Percentiles rank a stretch among this genome's conserved stretches.
Conservation (phyloP, 2,329 filamentous ascomycete species). For the Sphaceloma murrayae region DNA sequence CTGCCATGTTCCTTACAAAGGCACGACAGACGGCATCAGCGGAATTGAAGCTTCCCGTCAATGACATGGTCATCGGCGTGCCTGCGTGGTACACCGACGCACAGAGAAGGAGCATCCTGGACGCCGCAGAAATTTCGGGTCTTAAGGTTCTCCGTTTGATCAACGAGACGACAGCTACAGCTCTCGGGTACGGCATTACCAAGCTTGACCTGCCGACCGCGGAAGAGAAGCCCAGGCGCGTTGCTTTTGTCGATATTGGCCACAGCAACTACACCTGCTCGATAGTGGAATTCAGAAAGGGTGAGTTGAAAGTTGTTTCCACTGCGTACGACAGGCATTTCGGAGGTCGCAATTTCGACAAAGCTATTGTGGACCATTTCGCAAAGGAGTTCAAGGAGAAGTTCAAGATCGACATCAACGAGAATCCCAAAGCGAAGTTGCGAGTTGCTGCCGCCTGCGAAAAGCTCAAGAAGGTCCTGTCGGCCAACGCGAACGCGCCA, state of each 20-base stretch:
- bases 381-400: slow-evolving; percentile 94
- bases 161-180: slow-evolving; percentile 95
- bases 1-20: slow-evolving; percentile 92
- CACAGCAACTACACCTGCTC: slow-evolving; percentile 94
- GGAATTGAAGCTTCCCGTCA: slow-evolving; percentile 84
- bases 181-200: slow-evolving; percentile 94
- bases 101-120: slow-evolving; percentile 80
- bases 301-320: slow-evolving; percentile 85
- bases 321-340: slow-evolving; percentile 93
- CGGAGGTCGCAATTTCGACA: slow-evolving; percentile 94
- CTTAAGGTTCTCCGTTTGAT: slow-evolving; percentile 88
- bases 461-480: slow-evolving; percentile 97
- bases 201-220: slow-evolving; percentile 82
- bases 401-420: slow-evolving; percentile 91
- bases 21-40: slow-evolving; percentile 77
- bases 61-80: slow-evolving; percentile 86
- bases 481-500: slow-evolving; percentile 84
- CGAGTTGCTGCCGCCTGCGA: slow-evolving; percentile 83
- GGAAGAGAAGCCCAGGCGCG: slow-evolving; percentile 85
- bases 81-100: slow-evolving; percentile 95
- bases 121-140: slow-evolving; percentile 86
- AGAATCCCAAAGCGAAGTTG: slow-evolving; percentile 79
- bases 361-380: slow-evolving; percentile 88
- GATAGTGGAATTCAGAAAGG: slow-evolving; percentile 94
- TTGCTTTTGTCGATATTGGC: slow-evolving; percentile 88